Evolutionary conservation across 371 early-diverging fungal species (phyloP).

Genomic region (Dinochytrium kinnereticum): DNA sequence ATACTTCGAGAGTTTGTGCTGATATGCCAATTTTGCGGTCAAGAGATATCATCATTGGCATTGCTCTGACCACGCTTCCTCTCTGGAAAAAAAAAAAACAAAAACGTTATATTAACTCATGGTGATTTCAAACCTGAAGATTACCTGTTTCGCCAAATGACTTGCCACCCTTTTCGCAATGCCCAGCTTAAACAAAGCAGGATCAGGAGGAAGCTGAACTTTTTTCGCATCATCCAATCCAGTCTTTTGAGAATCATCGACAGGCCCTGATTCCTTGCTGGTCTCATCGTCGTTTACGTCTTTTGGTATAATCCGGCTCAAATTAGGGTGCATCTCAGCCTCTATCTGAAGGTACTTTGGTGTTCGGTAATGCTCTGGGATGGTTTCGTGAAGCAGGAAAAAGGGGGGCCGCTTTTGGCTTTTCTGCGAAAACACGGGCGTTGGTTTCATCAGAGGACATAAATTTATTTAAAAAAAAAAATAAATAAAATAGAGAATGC

Average conservation of each 20-base stretch:
- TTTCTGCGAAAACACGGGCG: not conserved
- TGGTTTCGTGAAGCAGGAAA: slow-evolving; percentile 3
- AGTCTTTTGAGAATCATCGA: not conserved
- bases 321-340: slow-evolving; percentile 5
- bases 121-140: not conserved
- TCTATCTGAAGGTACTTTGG: slow-evolving; percentile 3
- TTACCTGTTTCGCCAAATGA: slow-evolving; percentile 1
- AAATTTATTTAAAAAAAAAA: not conserved
- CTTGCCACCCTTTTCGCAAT: not conserved
- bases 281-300: not conserved
- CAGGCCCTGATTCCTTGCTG: not conserved
- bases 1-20: not conserved
- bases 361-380: not conserved
- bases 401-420: not conserved
- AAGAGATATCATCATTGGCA: slow-evolving; percentile 5
- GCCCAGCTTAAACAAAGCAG: no score
- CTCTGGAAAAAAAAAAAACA: not conserved
- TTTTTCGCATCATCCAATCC: no score
- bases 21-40: slow-evolving; percentile 11
- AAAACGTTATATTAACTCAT: not conserved
- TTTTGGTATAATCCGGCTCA: not conserved
- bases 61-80: not conserved
- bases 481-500: not conserved
- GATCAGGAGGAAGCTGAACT: no score
- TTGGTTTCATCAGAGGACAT: not conserved